Conservation (phyloP, 805 yeast species). For the Ogataea thermomethanolica region DNA sequence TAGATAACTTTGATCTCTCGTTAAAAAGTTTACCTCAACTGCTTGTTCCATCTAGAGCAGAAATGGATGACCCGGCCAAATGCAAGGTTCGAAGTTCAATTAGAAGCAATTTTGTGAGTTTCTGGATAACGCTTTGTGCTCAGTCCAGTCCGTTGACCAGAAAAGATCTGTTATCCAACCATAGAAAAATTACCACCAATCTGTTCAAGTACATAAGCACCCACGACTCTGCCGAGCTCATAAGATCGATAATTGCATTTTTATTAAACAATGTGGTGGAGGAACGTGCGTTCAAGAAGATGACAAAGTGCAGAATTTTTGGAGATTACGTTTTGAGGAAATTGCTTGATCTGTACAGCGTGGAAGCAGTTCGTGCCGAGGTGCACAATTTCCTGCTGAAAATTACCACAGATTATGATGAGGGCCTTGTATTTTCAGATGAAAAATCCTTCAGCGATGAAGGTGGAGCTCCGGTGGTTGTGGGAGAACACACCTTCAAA, state of each 20-base stretch:
- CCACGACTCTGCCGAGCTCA: constrained; percentile 46
- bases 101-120: constrained; percentile 55
- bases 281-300: constrained; percentile 60
- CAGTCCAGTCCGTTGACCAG: constrained; percentile 53
- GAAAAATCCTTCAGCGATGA: constrained; percentile 34
- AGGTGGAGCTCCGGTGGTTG: constrained; percentile 42
- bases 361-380: constrained; percentile 32
- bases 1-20: constrained; percentile 65
- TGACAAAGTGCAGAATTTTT: constrained; percentile 70
- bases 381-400: constrained; percentile 46
- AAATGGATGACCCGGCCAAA: constrained; percentile 38
- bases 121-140: constrained; percentile 54
- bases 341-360: constrained; percentile 46
- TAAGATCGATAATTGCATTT: constrained; percentile 41
- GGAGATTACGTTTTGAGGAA: constrained; percentile 71
- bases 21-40: constrained; percentile 59
- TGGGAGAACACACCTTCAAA: constrained; percentile 52
- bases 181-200: constrained; percentile 55
- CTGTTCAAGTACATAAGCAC: constrained; percentile 63
- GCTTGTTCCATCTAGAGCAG: constrained; percentile 49
- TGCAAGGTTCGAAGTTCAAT: constrained; percentile 41
- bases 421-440: constrained; percentile 45
- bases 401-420: constrained; percentile 46
- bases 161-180: constrained; percentile 57
- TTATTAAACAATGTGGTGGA: constrained; percentile 49